These are phyloP conservation scores for Aspergillus affinis DNA, from an alignment of 495 filamentous ascomycete genomes.

Conservation along the genomic window DNA sequence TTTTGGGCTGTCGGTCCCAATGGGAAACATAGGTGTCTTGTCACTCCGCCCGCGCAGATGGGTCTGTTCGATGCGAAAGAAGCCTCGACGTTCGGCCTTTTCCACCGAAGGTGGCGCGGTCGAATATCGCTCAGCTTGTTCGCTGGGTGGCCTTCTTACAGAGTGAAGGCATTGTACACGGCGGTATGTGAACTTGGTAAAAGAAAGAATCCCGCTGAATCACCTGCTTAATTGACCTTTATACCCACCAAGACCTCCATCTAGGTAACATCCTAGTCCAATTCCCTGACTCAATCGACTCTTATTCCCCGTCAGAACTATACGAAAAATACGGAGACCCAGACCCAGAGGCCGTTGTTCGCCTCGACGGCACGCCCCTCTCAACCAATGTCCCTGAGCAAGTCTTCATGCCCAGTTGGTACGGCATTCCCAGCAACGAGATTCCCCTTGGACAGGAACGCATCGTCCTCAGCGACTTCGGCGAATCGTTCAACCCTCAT, in stretches of 20 bases:
- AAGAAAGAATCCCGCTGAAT: not conserved
- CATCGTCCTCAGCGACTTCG: constrained; percentile 28
- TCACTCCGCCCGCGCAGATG: constrained; percentile 29
- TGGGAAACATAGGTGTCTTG: constrained; percentile 43
- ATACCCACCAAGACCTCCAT: constrained; percentile 22
- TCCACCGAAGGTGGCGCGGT: constrained; percentile 24
- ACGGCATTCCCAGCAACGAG: constrained; percentile 20
- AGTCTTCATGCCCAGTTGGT: constrained; percentile 19
- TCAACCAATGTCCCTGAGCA: constrained; percentile 5
- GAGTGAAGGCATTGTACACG: constrained; percentile 29
- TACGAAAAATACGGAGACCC: constrained; percentile 24
- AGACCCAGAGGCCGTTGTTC: constrained; percentile 19
- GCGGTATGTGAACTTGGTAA: constrained; percentile 22
- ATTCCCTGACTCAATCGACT: constrained; percentile 17
- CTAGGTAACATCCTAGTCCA: constrained; percentile 26
- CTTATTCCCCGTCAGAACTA: constrained; percentile 17
- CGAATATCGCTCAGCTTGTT: constrained; percentile 31
- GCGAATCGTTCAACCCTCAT: constrained; percentile 25
- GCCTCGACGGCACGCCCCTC: constrained; percentile 20
- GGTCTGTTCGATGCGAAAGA: constrained; percentile 29
- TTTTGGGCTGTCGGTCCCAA: constrained; percentile 39
- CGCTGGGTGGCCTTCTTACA: constrained; percentile 31
- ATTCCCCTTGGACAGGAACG: constrained; percentile 16
- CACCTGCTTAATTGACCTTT: constrained; percentile 5
- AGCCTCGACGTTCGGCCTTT: constrained; percentile 21